These are phyloP conservation scores for Kodamaea leandrae DNA, from an alignment of 805 yeast genomes.

Conservation along the genomic window DNA sequence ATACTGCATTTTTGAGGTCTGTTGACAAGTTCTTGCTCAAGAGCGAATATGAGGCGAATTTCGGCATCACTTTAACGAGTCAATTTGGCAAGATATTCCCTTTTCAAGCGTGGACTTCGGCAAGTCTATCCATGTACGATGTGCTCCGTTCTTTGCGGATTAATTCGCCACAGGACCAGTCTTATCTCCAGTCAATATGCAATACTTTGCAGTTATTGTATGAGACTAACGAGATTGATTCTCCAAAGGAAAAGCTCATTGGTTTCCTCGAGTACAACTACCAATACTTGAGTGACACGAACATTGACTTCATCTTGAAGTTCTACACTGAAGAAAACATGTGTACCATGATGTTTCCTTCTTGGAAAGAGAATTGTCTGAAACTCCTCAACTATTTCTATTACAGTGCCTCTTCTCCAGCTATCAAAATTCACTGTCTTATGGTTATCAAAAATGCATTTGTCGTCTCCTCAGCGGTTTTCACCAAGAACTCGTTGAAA, in stretches of 20 bases:
- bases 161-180: conserved; percentile 26
- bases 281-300: conserved; percentile 33
- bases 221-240: conserved; percentile 34
- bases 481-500: conserved; percentile 23
- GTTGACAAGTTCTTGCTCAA: conserved; percentile 39
- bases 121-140: conserved; percentile 37
- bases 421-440: conserved; percentile 31
- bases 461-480: conserved; percentile 29
- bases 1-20: conserved; percentile 39
- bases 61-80: conserved; percentile 14
- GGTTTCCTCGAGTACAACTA: conserved; percentile 40
- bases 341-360: conserved; percentile 51
- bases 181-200: conserved; percentile 35
- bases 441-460: conserved; percentile 36
- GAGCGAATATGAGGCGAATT: conserved; percentile 18
- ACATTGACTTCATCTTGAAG: conserved; percentile 44
- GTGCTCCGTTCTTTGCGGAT: conserved; percentile 27
- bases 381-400: conserved; percentile 47
- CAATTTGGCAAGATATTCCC: conserved; percentile 31
- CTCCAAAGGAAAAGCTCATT: conserved; percentile 44
- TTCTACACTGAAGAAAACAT: conserved; percentile 47
- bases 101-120: conserved; percentile 40
- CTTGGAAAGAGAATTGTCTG: conserved; percentile 51
- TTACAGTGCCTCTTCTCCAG: conserved; percentile 20
- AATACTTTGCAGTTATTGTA: conserved; percentile 30